Evolutionary conservation across 768 basidiomycete species (phyloP).

Genomic region (Tremella fuciformis): DNA sequence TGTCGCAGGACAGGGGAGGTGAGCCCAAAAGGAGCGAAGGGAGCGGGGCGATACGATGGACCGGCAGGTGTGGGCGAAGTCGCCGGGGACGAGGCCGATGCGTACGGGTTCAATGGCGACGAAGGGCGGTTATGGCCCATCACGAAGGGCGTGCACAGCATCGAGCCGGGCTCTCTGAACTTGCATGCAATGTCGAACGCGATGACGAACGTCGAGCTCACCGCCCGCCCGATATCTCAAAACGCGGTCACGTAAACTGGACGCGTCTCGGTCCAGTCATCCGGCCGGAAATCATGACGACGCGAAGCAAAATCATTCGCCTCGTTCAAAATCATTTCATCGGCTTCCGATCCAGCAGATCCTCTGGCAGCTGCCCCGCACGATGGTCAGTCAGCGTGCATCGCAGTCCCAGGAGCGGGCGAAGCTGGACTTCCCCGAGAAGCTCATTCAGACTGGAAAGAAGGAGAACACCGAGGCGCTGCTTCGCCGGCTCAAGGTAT

Average conservation of each 20-base stretch:
- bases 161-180: too few relatives aligned
- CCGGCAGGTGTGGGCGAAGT: conserved; percentile 1
- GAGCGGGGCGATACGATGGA: background rate
- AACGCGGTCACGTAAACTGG: too few relatives aligned
- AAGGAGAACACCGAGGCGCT: conserved; percentile 67
- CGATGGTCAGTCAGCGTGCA: too few relatives aligned
- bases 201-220: too few relatives aligned
- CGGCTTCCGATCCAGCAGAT: too few relatives aligned
- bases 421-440: conserved; percentile 67
- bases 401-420: background rate
- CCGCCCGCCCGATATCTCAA: too few relatives aligned
- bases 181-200: too few relatives aligned
- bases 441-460: conserved; percentile 71
- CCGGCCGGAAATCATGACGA: too few relatives aligned
- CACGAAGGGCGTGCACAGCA: conserved; percentile 5
- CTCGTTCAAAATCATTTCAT: too few relatives aligned
- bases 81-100: conserved; percentile 11
- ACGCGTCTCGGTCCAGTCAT: too few relatives aligned
- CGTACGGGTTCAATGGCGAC: conserved; percentile 22
- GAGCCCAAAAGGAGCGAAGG: conserved; percentile 12
- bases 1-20: conserved; percentile 21
- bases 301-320: too few relatives aligned
- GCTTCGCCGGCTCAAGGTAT: conserved; percentile 75
- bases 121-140: conserved; percentile 17
- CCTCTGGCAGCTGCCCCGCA: too few relatives aligned